phyloP scores from a whole-genome alignment of 2,329 filamentous ascomycete genomes.

The Aspergillus sp. region DNA sequence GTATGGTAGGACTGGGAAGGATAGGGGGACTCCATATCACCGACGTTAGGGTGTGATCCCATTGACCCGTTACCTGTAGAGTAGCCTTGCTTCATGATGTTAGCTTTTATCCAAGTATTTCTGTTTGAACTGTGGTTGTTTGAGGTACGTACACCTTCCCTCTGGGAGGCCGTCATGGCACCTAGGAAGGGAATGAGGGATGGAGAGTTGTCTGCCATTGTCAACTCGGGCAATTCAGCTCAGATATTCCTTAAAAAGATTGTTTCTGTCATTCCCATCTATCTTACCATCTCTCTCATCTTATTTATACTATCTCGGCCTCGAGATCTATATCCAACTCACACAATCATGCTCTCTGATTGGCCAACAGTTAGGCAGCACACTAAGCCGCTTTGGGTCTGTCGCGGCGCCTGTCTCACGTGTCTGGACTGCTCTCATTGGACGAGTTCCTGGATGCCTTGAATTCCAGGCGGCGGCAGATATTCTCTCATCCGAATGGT shows the following conservation, averaged over 20 bases:
- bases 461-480: background rate
- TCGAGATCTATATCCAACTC: background rate
- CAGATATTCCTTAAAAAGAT: background rate
- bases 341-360: background rate
- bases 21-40: background rate
- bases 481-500: no score
- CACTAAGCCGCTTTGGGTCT: background rate
- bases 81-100: background rate
- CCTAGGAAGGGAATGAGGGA: conserved; percentile 4
- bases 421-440: background rate
- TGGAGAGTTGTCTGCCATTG: conserved; percentile 2
- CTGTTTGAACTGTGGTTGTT: background rate
- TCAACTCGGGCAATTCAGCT: background rate
- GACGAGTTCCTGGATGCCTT: background rate
- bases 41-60: background rate
- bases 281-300: background rate
- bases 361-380: background rate
- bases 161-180: conserved; percentile 4
- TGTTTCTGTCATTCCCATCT: background rate
- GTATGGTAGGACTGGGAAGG: conserved; percentile 2
- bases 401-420: background rate
- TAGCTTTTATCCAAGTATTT: background rate
- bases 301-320: background rate
- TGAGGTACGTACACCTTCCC: background rate
- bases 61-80: background rate